Evolutionary conservation across 306 rosid species (phyloP).

Genomic region (Rosa rugosa): DNA sequence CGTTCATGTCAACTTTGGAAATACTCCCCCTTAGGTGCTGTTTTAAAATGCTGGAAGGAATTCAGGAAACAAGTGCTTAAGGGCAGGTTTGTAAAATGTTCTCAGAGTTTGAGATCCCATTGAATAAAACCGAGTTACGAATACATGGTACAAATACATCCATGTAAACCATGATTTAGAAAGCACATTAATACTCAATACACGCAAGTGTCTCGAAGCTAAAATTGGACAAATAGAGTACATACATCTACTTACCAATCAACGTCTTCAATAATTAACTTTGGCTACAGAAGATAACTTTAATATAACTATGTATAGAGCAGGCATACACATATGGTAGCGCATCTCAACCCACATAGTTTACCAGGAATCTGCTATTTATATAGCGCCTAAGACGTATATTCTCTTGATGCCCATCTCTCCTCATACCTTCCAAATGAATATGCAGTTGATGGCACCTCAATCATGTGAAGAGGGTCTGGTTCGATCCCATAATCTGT

Average conservation of each 20-base stretch:
- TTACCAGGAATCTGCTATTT: not conserved
- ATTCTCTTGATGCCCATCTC: slow-evolving; percentile 69
- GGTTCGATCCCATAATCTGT: slow-evolving; percentile 98
- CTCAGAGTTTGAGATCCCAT: too few species aligned
- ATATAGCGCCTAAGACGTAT: slow-evolving; percentile 31
- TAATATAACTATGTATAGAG: slow-evolving; percentile 41
- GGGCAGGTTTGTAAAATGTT: too few species aligned
- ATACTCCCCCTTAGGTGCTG: too few species aligned
- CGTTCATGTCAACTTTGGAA: too few species aligned
- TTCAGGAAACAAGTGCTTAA: too few species aligned
- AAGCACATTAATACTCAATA: not conserved
- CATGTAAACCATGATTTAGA: too few species aligned
- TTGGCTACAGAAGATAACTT: not conserved
- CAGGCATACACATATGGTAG: not conserved
- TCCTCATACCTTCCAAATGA: slow-evolving; percentile 69
- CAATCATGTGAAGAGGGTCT: slow-evolving; percentile 62
- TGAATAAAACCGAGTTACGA: too few species aligned
- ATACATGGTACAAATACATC: too few species aligned
- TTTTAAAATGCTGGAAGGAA: too few species aligned
- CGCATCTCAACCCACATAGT: not conserved
- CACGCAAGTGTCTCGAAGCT: not conserved
- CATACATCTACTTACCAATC: not conserved
- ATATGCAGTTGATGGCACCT: slow-evolving; percentile 55
- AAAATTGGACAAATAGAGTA: not conserved
- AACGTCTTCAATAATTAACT: not conserved